A percentile compares a stretch with the other conserved stretches of the same genome.
phyloP scores from a whole-genome alignment of 805 yeast species.

The Suhomyces emberorum region DNA sequence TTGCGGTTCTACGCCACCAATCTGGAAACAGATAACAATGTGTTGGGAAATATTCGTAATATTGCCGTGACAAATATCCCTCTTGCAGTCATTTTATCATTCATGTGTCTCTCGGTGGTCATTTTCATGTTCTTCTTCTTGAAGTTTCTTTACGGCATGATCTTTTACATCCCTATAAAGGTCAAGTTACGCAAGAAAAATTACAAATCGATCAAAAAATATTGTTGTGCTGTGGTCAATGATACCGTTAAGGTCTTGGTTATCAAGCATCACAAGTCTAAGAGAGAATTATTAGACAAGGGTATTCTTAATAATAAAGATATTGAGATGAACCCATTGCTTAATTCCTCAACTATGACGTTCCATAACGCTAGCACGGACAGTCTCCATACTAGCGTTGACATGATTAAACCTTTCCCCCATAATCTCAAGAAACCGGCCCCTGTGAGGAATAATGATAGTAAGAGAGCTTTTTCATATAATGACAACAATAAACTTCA shows the following conservation, averaged over 20 bases:
- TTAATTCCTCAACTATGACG: conserved; percentile 16
- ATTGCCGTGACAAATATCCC: conserved; percentile 60
- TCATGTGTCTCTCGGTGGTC: conserved; percentile 71
- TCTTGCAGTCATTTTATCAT: conserved; percentile 69
- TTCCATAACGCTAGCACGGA: conserved; percentile 2
- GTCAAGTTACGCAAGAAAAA: conserved; percentile 38
- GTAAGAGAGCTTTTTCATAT: conserved; percentile 1
- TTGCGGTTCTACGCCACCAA: conserved; percentile 49
- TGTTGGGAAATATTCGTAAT: conserved; percentile 44
- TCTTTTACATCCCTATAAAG: conserved; percentile 50
- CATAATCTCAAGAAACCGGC: neutral
- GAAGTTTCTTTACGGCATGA: conserved; percentile 51
- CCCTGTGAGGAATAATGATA: neutral
- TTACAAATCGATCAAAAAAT: conserved; percentile 51
- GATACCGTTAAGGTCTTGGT: conserved; percentile 54
- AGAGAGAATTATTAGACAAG: conserved; percentile 28
- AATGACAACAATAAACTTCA: conserved; percentile 18
- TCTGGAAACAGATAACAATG: conserved; percentile 39
- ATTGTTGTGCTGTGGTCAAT: conserved; percentile 59
- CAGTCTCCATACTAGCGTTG: conserved; percentile 3
- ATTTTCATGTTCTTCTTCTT: conserved; percentile 70
- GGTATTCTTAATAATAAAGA: conserved; percentile 25
- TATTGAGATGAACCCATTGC: conserved; percentile 26
- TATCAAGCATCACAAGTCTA: conserved; percentile 36
- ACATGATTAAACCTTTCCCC: conserved; percentile 3